A percentile compares a stretch with the other conserved stretches of the same genome.
These are phyloP conservation scores for Trichoderma reesei DNA, from an alignment of 495 filamentous ascomycete species.

Conservation along the genomic window DNA sequence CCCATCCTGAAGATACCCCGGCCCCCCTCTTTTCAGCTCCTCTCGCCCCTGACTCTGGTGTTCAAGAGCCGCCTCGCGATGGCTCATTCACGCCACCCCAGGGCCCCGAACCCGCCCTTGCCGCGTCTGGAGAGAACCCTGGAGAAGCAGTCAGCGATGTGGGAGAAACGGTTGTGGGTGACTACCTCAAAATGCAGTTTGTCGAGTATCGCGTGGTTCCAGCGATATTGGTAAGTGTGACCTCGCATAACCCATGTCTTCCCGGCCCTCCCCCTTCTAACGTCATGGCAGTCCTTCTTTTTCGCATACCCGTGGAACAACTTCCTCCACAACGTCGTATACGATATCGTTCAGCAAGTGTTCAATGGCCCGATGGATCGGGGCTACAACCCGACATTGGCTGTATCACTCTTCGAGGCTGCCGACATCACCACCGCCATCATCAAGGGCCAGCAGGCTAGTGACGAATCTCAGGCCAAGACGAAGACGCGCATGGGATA, in stretches of 20 bases:
- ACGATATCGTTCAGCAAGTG: conserved; percentile 97
- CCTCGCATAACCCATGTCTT: background rate
- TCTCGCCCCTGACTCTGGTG: conserved; percentile 6
- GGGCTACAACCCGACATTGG: conserved; percentile 85
- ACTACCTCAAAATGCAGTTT: conserved; percentile 94
- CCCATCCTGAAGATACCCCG: conserved; percentile 57
- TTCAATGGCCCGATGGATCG: conserved; percentile 98
- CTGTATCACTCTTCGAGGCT: conserved; percentile 83
- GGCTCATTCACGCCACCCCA: background rate
- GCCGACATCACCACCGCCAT: conserved; percentile 86
- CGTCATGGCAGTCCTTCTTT: conserved; percentile 54
- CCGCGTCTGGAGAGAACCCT: conserved; percentile 10
- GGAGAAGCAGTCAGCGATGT: conserved; percentile 16
- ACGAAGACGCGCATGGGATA: conserved; percentile 90
- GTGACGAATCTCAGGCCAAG: conserved; percentile 70
- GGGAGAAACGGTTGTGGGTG: conserved; percentile 79
- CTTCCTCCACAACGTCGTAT: conserved; percentile 98
- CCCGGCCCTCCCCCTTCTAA: conserved; percentile 8
- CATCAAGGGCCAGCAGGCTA: conserved; percentile 76
- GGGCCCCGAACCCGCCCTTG: background rate
- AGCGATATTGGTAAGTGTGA: conserved; percentile 71
- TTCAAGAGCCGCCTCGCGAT: background rate
- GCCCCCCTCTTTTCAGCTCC: conserved; percentile 49
- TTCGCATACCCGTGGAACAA: conserved; percentile 99
- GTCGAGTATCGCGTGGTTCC: conserved; percentile 91